These are phyloP conservation scores for Colletotrichum kahawae DNA, from an alignment of 2,329 filamentous ascomycete species.

Conservation along the genomic window DNA sequence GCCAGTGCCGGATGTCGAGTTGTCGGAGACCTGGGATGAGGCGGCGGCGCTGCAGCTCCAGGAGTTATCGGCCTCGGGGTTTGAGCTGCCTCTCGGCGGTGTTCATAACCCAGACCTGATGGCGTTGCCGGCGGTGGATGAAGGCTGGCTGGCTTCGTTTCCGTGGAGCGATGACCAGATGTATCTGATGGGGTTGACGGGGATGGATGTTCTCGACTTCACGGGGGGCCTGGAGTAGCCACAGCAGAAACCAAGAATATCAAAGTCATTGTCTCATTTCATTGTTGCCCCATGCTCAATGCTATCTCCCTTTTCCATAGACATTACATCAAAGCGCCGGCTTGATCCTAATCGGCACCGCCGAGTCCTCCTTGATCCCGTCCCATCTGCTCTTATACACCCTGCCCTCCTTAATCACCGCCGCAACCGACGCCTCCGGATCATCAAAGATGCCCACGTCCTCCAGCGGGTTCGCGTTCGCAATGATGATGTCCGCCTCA, in stretches of 20 bases:
- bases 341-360: slow-evolving; percentile 8
- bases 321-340: background rate
- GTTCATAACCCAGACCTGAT: background rate
- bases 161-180: slow-evolving; percentile 26
- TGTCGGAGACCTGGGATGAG: background rate
- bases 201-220: slow-evolving; percentile 29
- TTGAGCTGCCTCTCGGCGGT: background rate
- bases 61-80: background rate
- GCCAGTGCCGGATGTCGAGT: background rate
- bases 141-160: slow-evolving; percentile 5
- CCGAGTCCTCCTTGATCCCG: slow-evolving; percentile 22
- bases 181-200: slow-evolving; percentile 29
- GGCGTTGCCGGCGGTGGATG: background rate
- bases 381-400: slow-evolving; percentile 35
- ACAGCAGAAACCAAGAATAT: background rate
- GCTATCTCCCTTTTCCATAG: background rate
- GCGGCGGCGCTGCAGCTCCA: background rate
- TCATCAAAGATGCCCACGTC: slow-evolving; percentile 56
- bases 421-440: slow-evolving; percentile 48
- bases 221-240: slow-evolving; percentile 3
- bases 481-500: slow-evolving; percentile 57
- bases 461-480: slow-evolving; percentile 58
- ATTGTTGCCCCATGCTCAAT: background rate
- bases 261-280: background rate
- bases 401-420: slow-evolving; percentile 60